Evolutionary conservation across 176 grass and related monocot genomes (phyloP), one percentile per base, ranked within the genome.

Genomic region (Pontederia crassipes): DNA sequence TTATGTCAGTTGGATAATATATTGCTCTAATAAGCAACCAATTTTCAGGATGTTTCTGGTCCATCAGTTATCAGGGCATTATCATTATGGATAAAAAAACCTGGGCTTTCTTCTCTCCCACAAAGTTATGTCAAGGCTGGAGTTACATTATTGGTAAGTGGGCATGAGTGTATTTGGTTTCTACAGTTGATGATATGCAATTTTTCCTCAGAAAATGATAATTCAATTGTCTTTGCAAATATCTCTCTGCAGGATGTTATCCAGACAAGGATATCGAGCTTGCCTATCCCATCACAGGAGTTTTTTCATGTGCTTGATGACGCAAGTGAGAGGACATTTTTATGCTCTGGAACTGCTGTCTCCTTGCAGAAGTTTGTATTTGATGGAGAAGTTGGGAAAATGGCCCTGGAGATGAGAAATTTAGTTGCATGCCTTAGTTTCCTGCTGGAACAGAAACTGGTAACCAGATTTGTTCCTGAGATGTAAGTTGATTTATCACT

Each of bases 271-370:
- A 69, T 74, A 69, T 67, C 80, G 48, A 50, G 74, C 52, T 45
- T 85, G 17, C 79, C 45, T 60, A 58, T 97, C 52, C 79, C 75
- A 75, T 88, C 92, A 3, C 76, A 72, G 64, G 87, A 88, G 66
- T 64, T 97, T 12, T 91, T 97, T 72, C 65, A 53, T 48, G 55
- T 91, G 40, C 81, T 97, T 3, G 79, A 91, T 51, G 76, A 97
- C 78, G 92, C 87, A 84, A 97, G 92, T 48, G 92, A 97, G 67
- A 85, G 79, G 46, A 97, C 92, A 47, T 88, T 91, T 83, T 78
- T 97, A 58, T 85, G 70, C 79, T 80, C 78, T 65, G 86, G 83
- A 35, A 73, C 84, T 27, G 67, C 79, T 75, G 72, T 70, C 3
- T 79, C 55, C 14, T 59, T 85, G 47, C 79, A 88, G 17, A 97